Base-by-base conservation (phyloP, 495 filamentous ascomycete species). In the Trichodelitschia bisporula region DNA sequence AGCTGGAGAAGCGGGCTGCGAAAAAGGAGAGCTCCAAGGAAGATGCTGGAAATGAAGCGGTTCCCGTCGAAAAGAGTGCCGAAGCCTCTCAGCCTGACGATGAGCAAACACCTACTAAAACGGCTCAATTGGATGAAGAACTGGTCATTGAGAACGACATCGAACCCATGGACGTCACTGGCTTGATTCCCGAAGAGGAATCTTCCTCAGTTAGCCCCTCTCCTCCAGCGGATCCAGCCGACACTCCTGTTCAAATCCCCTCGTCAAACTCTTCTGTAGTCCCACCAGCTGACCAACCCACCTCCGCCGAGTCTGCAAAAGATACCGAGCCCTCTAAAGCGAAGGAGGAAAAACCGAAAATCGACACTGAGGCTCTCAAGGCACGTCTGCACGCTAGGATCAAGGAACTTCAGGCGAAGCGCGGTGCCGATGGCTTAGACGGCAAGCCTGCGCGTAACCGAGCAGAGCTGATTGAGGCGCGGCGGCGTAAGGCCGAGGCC, bases 391-490 rank as follows among this genome's bases (percentile, higher is more conserved):
- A 71, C 28, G 74, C 71, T 38, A 76, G 66, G 33, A 77, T 97
- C 30, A 71, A 82, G 37, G 71, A 66, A 16, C 64, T 97, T 15
- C 73, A 82, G 30, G 73, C 75, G 1, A 62, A 60, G 15, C 70
- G 80, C 29, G 84, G 86, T 43, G 80, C 82, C 15, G 76, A 83
- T 39, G 77, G 72, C 10, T 58, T 64, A 3, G 64, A 90, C 43
- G 77, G 77, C 38, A 65, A 69, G 35, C 73, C 77, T 16, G 71
- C 84, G 24, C 64, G 70, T 27, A 86, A 70, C 33, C 61, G 82
- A 29, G 72, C 86, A 51, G 83, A 93, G 38, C 62, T 97, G 2
- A 73, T 97, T 40, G 89, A 93, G 49, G 59, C 73, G 11, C 66
- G 86, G 3, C 67, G 84, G 30, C 66, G 73, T 44, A 92, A 90